Conservation (phyloP, 2,329 filamentous ascomycete species). For the Penicillium vulpinum region DNA sequence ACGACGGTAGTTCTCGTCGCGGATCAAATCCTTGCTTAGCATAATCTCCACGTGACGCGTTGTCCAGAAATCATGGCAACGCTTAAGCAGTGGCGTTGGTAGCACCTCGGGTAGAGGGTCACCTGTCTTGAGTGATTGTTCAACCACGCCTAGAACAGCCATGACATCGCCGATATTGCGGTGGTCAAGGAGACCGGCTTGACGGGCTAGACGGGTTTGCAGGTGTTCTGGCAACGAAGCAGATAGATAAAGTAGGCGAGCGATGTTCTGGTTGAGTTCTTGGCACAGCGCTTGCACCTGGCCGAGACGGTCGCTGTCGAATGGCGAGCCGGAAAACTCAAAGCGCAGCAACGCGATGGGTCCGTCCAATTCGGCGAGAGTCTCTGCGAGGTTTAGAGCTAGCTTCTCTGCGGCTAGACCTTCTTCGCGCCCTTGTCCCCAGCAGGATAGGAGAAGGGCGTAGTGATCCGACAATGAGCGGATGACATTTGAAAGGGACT, state of each 20-base stretch:
- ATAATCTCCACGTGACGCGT: constrained; percentile 23
- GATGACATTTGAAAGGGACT: constrained; percentile 48
- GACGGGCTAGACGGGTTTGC: constrained; percentile 42
- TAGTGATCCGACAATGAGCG: constrained; percentile 52
- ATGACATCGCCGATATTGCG: constrained; percentile 52
- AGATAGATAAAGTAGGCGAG: constrained; percentile 38
- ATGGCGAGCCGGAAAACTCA: constrained; percentile 43
- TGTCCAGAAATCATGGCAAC: constrained; percentile 32
- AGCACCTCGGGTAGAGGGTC: constrained; percentile 51
- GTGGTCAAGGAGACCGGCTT: constrained; percentile 46
- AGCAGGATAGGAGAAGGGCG: constrained; percentile 50
- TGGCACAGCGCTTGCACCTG: constrained; percentile 37
- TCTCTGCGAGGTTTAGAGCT: constrained; percentile 35
- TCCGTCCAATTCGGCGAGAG: constrained; percentile 34
- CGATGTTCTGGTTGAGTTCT: constrained; percentile 35
- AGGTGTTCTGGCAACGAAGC: constrained; percentile 40
- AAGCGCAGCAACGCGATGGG: constrained; percentile 38
- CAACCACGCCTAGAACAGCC: constrained; percentile 51
- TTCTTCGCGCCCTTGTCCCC: constrained; percentile 34
- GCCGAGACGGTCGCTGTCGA: constrained; percentile 35
- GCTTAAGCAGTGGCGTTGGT: constrained; percentile 49
- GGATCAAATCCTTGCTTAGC: constrained; percentile 37
- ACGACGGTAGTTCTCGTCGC: constrained; percentile 47
- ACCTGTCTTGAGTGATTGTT: constrained; percentile 51
- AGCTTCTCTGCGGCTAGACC: constrained; percentile 32